phyloP scores from a whole-genome alignment of 768 basidiomycete genomes.

The Tremella yokohamensis region DNA sequence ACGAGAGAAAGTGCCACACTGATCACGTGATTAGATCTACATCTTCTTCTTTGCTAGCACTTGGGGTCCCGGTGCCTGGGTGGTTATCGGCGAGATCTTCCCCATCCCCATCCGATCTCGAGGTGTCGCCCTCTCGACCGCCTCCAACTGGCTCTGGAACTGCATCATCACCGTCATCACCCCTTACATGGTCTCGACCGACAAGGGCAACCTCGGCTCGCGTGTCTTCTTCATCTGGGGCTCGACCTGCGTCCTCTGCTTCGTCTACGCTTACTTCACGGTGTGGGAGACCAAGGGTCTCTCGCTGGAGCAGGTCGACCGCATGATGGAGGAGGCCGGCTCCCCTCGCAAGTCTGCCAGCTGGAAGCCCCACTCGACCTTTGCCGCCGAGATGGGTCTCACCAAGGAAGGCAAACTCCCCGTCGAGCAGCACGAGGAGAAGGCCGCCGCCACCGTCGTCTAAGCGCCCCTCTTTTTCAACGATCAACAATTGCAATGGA shows the following conservation, averaged over 20 bases:
- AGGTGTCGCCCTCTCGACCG: conserved; percentile 77
- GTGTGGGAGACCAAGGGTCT: conserved; percentile 80
- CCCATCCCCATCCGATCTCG: conserved; percentile 50
- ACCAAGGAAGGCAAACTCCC: conserved; percentile 34
- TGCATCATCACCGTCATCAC: conserved; percentile 51
- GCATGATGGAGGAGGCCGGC: conserved; percentile 42
- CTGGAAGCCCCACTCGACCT: conserved; percentile 51
- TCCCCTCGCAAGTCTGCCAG: conserved; percentile 41
- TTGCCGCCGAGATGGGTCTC: conserved; percentile 39
- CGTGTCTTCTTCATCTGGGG: conserved; percentile 51
- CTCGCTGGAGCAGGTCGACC: conserved; percentile 51
- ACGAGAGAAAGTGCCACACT: too few species aligned
- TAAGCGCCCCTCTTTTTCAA: too few species aligned
- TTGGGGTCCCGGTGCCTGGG: conserved; percentile 52
- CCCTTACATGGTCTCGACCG: conserved; percentile 47
- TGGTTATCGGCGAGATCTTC: conserved; percentile 51
- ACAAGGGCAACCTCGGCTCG: conserved; percentile 45
- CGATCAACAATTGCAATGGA: too few species aligned
- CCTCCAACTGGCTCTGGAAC: conserved; percentile 54
- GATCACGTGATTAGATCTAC: conserved; percentile 27
- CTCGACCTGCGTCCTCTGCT: conserved; percentile 56
- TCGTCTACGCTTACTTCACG: conserved; percentile 68
- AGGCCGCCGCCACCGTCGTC: background rate
- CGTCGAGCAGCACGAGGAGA: conserved; percentile 15
- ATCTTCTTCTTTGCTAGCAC: conserved; percentile 51